Conservation (phyloP, 2,329 filamentous ascomycete genomes). For the Clonostachys chloroleuca region DNA sequence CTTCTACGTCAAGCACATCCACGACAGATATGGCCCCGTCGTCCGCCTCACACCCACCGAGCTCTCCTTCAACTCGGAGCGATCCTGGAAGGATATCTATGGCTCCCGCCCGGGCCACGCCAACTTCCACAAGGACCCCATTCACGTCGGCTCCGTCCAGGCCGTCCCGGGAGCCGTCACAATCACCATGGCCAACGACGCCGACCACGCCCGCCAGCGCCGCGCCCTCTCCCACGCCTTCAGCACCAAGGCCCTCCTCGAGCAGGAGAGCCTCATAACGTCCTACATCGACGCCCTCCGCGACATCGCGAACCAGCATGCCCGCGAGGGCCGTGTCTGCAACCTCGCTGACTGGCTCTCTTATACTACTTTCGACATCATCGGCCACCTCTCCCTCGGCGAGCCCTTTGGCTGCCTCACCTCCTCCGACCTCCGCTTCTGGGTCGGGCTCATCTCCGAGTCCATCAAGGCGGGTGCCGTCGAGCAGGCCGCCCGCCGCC, state of each 20-base stretch:
- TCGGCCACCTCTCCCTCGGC: conserved; percentile 20
- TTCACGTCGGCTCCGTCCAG: conserved; percentile 12
- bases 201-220: conserved; percentile 25
- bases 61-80: conserved; percentile 27
- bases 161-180: conserved; percentile 22
- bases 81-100: conserved; percentile 35
- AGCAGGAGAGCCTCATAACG: conserved; percentile 20
- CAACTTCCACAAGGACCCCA: conserved; percentile 11
- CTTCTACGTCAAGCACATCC: conserved; percentile 12
- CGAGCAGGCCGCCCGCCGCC: conserved; percentile 13
- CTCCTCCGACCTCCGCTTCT: conserved; percentile 15
- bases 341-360: conserved; percentile 19
- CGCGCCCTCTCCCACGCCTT: conserved; percentile 22
- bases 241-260: conserved; percentile 17
- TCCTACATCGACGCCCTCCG: conserved; percentile 18
- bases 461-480: conserved; percentile 20
- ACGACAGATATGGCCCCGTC: conserved; percentile 22
- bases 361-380: conserved; percentile 21
- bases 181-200: conserved; percentile 20
- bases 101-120: conserved; percentile 14
- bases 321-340: conserved; percentile 7
- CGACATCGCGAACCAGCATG: conserved; percentile 11
- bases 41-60: conserved; percentile 32
- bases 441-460: conserved; percentile 15
- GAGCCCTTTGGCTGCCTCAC: conserved; percentile 19